Evolutionary conservation across 352 stramenopile species (phyloP).

Genomic region (Phytopythium boreale): DNA sequence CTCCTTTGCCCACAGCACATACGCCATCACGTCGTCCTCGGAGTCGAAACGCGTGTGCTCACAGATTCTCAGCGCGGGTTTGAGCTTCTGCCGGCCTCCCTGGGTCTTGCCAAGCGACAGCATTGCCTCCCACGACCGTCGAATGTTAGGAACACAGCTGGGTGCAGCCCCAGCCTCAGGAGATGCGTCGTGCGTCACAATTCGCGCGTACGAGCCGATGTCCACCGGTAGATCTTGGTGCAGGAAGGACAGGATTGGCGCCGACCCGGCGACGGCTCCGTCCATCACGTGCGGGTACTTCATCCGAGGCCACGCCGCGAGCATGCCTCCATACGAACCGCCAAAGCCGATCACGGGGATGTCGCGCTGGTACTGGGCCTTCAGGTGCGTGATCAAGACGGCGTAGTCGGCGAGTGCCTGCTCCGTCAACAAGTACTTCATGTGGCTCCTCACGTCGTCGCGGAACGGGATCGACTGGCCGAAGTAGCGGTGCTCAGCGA

Average conservation of each 20-base stretch:
- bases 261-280: conserved; percentile 80
- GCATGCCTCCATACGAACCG: conserved; percentile 93
- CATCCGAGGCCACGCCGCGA: conserved; percentile 88
- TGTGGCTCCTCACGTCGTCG: conserved; percentile 39
- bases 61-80: conserved; percentile 26
- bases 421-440: conserved; percentile 76
- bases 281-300: conserved; percentile 92
- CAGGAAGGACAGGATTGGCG: conserved; percentile 65
- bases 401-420: conserved; percentile 91
- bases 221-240: conserved; percentile 20
- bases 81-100: conserved; percentile 20
- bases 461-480: conserved; percentile 75
- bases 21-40: conserved; percentile 24
- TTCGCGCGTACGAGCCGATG: conserved; percentile 17
- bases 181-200: conserved; percentile 39
- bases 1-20: conserved; percentile 45
- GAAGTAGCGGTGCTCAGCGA: conserved; percentile 95
- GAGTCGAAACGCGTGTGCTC: conserved; percentile 14
- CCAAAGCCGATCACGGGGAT: conserved; percentile 90
- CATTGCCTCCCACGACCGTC: conserved; percentile 31
- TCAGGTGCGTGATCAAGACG: conserved; percentile 48
- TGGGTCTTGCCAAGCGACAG: conserved; percentile 18
- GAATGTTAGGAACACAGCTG: conserved; percentile 56
- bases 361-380: conserved; percentile 25
- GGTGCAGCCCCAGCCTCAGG: conserved; percentile 31